A percentile compares a stretch with the other conserved stretches of the same genome.
These are phyloP conservation scores for Purshia tridentata DNA, from an alignment of 306 rosid species.

Conservation along the genomic window DNA sequence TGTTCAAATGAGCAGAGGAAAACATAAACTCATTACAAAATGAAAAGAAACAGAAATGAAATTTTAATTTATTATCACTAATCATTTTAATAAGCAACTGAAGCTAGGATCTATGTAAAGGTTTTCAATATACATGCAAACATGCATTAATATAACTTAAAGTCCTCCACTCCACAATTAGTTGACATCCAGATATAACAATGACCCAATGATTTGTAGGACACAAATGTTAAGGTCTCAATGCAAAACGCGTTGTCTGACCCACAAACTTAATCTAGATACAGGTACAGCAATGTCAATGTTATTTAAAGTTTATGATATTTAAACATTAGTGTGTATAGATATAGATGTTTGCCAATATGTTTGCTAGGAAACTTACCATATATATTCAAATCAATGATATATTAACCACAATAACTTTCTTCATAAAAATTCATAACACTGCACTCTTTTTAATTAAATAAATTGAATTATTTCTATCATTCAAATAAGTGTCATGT, in stretches of 20 bases:
- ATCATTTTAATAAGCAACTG: not conserved
- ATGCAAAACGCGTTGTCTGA: not conserved
- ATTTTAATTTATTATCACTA: not conserved
- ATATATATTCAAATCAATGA: not conserved
- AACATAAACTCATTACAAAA: slow-evolving; percentile 30
- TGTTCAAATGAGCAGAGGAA: slow-evolving; percentile 34
- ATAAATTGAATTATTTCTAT: not conserved
- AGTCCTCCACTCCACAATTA: no score
- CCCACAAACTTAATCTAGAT: not conserved
- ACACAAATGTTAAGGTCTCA: not conserved
- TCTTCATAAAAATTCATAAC: not conserved
- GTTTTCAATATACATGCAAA: not conserved
- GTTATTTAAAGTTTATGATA: not conserved
- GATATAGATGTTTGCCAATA: not conserved
- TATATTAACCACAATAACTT: not conserved
- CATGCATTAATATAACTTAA: not conserved
- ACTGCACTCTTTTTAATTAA: not conserved
- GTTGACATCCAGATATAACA: not conserved
- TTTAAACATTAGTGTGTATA: not conserved
- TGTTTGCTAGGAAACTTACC: not conserved
- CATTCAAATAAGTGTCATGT: not conserved
- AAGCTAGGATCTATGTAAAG: not conserved
- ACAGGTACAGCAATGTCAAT: not conserved
- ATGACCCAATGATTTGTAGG: not conserved
- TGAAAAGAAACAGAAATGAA: not conserved